Evolutionary conservation across 140 eudicot species (phyloP).

Genomic region (Cichorium intybus): DNA sequence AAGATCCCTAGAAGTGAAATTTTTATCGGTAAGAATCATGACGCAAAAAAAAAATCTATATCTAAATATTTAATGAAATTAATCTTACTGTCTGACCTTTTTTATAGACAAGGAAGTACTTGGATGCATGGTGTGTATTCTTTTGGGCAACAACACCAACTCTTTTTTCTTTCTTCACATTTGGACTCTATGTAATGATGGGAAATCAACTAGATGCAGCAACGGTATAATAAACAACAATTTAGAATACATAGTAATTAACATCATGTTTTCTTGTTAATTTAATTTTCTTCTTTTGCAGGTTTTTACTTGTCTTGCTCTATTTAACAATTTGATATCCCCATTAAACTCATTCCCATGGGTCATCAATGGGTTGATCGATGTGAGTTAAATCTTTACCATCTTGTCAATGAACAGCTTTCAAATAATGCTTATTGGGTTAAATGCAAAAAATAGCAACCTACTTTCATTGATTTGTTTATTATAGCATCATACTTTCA

Average conservation of each 20-base stretch:
- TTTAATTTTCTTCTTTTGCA: conserved; percentile 33
- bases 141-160: conserved; percentile 99
- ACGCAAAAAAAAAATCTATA: neutral
- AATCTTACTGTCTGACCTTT: neutral
- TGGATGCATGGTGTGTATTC: conserved; percentile 99
- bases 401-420: neutral
- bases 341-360: conserved; percentile 97
- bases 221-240: conserved; percentile 49
- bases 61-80: conserved; percentile 1
- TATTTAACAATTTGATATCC: conserved; percentile 81
- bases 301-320: conserved; percentile 97
- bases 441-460: neutral
- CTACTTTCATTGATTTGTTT: too few relatives aligned
- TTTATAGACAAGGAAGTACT: conserved; percentile 78
- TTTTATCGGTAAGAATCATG: conserved; percentile 55
- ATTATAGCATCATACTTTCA: too few relatives aligned
- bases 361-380: conserved; percentile 94
- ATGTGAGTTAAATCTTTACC: conserved; percentile 48
- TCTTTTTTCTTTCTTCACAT: conserved; percentile 84
- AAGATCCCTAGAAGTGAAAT: conserved; percentile 70
- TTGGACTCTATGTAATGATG: conserved; percentile 79
- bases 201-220: conserved; percentile 95
- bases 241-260: neutral
- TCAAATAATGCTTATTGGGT: neutral
- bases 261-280: neutral